These are phyloP conservation scores for Ophiosphaerella korrae DNA, from an alignment of 2,329 filamentous ascomycete genomes.

Conservation along the genomic window DNA sequence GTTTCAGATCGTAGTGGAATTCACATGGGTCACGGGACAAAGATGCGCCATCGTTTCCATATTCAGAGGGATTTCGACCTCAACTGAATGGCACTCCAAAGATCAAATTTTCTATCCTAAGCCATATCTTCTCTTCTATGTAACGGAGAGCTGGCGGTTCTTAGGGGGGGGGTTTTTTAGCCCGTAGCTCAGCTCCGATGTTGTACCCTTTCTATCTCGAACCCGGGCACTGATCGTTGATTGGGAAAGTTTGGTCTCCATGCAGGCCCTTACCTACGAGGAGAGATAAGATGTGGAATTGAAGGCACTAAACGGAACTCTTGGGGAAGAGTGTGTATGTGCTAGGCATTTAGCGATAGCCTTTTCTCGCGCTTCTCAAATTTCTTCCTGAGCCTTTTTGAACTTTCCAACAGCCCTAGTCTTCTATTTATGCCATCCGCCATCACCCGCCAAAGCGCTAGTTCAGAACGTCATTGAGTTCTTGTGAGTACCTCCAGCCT, in stretches of 20 bases:
- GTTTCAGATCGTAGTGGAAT: neutral
- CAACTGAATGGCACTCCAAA: too few relatives aligned
- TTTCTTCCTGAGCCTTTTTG: neutral
- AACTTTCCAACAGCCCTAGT: neutral
- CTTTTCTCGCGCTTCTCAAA: constrained; percentile 2
- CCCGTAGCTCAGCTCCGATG: neutral
- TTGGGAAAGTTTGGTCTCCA: neutral
- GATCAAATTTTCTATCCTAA: too few relatives aligned
- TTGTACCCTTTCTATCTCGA: neutral
- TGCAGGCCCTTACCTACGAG: neutral
- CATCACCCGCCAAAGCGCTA: constrained; percentile 1
- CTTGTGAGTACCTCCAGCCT: constrained; percentile 9
- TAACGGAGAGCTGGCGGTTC: too few relatives aligned
- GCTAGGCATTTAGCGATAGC: constrained; percentile 4
- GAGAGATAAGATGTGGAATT: neutral
- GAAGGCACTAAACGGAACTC: neutral
- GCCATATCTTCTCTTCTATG: too few relatives aligned
- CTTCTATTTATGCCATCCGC: constrained; percentile 1
- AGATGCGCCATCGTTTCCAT: too few relatives aligned
- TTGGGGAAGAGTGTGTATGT: constrained; percentile 1
- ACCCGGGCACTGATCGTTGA: neutral
- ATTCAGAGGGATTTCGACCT: too few relatives aligned
- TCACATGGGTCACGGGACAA: too few relatives aligned
- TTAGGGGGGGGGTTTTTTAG: too few relatives aligned
- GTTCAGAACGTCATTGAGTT: constrained; percentile 7